Conservation (phyloP, 2,329 filamentous ascomycete species). For the Drechslerella stenobrocha region DNA sequence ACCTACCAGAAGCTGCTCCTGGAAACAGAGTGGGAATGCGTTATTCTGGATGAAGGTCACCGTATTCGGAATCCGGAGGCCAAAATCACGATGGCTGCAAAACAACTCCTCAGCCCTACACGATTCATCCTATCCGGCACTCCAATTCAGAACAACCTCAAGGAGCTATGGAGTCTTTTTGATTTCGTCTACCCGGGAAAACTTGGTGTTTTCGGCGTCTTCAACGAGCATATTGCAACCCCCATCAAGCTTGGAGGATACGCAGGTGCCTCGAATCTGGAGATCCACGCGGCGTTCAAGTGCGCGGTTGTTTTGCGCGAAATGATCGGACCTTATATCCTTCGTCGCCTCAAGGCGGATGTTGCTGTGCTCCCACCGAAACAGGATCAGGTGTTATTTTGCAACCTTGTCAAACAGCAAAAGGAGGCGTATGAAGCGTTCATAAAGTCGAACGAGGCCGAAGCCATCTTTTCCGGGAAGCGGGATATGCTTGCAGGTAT, state of each 20-base stretch:
- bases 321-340: conserved; percentile 85
- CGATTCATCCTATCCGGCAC: conserved; percentile 93
- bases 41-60: conserved; percentile 93
- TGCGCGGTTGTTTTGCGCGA: conserved; percentile 94
- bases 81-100: conserved; percentile 90
- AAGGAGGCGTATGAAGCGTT: conserved; percentile 79
- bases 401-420: conserved; percentile 81
- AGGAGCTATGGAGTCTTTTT: conserved; percentile 94
- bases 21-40: conserved; percentile 85
- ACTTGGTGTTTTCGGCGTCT: conserved; percentile 85
- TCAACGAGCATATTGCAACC: conserved; percentile 87
- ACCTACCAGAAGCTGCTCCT: conserved; percentile 83
- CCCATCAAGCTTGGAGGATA: conserved; percentile 93
- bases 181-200: conserved; percentile 98
- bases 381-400: conserved; percentile 96
- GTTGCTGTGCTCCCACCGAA: conserved; percentile 91
- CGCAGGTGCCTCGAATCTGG: conserved; percentile 88
- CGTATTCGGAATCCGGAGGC: conserved; percentile 98
- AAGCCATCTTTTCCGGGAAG: conserved; percentile 69
- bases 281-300: conserved; percentile 90
- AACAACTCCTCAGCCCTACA: conserved; percentile 83
- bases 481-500: conserved; percentile 85
- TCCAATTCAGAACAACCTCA: conserved; percentile 95
- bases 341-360: conserved; percentile 90
- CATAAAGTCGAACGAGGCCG: conserved; percentile 79